phyloP scores from a whole-genome alignment of 805 yeast species.

The Lachancea cidri region DNA sequence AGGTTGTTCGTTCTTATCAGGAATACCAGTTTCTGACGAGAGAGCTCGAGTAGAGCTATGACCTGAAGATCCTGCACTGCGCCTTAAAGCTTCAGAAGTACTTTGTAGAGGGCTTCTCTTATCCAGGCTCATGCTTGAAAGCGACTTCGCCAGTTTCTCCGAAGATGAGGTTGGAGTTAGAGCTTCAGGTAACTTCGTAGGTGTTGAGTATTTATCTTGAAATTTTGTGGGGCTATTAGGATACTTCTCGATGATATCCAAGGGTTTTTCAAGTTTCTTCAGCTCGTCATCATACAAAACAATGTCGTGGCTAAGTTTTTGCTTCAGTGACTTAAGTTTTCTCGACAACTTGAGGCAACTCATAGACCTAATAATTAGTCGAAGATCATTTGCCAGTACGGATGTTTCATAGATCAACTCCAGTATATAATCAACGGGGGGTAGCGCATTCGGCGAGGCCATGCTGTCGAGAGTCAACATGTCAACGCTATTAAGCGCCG shows the following conservation, averaged over 20 bases:
- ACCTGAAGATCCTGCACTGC: background rate
- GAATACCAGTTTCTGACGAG: background rate
- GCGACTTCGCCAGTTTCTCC: constrained; percentile 2
- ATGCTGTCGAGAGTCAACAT: constrained; percentile 51
- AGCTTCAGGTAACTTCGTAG: background rate
- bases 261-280: constrained; percentile 3
- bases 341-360: constrained; percentile 30
- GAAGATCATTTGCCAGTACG: constrained; percentile 57
- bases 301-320: constrained; percentile 13
- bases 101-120: constrained; percentile 2
- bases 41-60: background rate
- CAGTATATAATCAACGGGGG: constrained; percentile 51
- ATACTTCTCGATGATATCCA: background rate
- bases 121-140: background rate
- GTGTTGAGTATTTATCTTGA: background rate
- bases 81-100: background rate
- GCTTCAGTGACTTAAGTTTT: constrained; percentile 19
- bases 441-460: constrained; percentile 49
- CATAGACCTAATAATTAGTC: constrained; percentile 42
- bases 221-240: background rate
- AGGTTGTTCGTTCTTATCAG: constrained; percentile 3
- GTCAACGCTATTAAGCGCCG: constrained; percentile 11
- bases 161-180: background rate
- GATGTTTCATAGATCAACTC: constrained; percentile 60
- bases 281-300: constrained; percentile 11